Base-by-base conservation (phyloP, 495 filamentous ascomycete genomes). In the Schizothecium vesticola region DNA sequence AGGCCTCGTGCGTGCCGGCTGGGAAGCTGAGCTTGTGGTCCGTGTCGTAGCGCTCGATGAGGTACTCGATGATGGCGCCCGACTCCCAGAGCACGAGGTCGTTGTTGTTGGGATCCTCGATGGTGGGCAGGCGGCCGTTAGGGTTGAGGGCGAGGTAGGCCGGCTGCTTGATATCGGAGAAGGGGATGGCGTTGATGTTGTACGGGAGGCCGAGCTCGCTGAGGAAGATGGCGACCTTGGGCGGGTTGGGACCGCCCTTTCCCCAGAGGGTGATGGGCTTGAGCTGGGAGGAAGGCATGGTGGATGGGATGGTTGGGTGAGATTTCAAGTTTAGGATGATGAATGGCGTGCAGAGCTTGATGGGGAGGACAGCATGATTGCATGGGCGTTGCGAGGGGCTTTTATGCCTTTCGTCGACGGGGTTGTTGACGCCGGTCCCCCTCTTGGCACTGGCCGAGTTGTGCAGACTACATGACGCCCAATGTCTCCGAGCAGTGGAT, bases 21-120 rank as follows among this genome's bases (percentile, higher is more conserved):
- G 76, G 71, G 72, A 86, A 90, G 72, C 82, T 87, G 65, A 92
- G 71, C 67, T 82, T 87, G 67, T 86, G 77, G 12, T 86, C 75
- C 63, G 77, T 86, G 78, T 92, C 90, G 79, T 93, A 93, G n/a
- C 80, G 84, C 22, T 90, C 88, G 57, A 91, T 73, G 21, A 93
- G 79, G 73, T 93, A 93, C 67, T 89, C 80, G 70, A 92, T 67
- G 76, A 92, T 91, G 19, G 91, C 91, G 64, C 89, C 90, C 6
- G 87, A 89, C 72, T 92, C 90, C 88, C 89, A 92, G 13, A 93
- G 72, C 0, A 80, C 87, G 69, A 90, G 77, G 66, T 79, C 83
- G 0, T 85, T 89, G 80, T 93, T 89, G 80, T 93, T 92, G 24
- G 86, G 84, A 74, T 92, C 90, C 60, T 89, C 75, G 65, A 92